These are phyloP conservation scores for Vitellaria paradoxa DNA, from an alignment of 179 eudicot species.

Conservation along the genomic window DNA sequence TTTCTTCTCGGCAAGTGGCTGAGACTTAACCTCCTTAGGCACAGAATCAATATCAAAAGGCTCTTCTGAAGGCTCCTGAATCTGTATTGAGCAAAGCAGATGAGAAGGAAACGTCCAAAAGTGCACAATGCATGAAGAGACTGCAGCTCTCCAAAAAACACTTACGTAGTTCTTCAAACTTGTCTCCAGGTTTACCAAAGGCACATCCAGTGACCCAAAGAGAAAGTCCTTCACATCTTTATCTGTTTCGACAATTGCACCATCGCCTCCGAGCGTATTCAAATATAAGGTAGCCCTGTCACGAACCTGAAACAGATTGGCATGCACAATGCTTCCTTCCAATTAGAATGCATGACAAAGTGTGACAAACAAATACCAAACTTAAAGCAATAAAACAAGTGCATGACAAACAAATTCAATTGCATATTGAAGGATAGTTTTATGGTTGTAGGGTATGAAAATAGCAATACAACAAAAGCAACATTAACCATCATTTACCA, in stretches of 20 bases:
- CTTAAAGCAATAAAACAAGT: too few relatives aligned
- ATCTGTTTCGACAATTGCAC: constrained; percentile 77
- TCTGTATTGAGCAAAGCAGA: constrained; percentile 15
- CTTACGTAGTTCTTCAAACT: constrained; percentile 91
- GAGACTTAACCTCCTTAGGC: constrained; percentile 90
- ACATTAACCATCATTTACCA: neutral
- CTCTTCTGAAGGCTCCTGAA: constrained; percentile 79
- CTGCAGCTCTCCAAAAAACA: neutral
- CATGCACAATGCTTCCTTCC: neutral
- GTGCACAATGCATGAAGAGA: neutral
- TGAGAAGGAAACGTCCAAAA: neutral
- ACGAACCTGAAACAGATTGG: constrained; percentile 64
- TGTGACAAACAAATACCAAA: too few relatives aligned
- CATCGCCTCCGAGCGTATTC: constrained; percentile 84
- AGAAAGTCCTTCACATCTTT: constrained; percentile 76
- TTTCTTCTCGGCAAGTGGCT: constrained; percentile 88
- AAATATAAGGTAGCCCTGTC: constrained; percentile 95
- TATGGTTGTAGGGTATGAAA: neutral
- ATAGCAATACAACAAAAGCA: neutral
- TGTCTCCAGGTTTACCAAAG: constrained; percentile 81
- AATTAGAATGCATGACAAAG: too few relatives aligned
- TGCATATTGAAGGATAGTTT: neutral
- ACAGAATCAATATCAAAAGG: constrained; percentile 83
- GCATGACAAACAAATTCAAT: neutral
- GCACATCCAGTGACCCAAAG: constrained; percentile 87